Conservation (phyloP, 2,329 filamentous ascomycete species). For the Verticillium isaacii region DNA sequence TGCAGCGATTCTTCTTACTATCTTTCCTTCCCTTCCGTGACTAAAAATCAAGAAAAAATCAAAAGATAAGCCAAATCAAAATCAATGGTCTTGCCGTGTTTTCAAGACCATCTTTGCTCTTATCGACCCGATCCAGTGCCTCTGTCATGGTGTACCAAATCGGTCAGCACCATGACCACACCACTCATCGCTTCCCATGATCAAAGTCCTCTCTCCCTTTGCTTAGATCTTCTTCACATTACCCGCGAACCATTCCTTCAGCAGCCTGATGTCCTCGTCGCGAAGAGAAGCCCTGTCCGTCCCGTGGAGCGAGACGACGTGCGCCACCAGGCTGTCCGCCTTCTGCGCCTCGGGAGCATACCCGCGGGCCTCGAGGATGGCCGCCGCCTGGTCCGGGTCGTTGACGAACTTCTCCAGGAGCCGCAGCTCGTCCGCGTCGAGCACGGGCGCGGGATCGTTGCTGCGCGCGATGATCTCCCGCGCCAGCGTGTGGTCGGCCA, state of each 20-base stretch:
- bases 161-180: too few species aligned
- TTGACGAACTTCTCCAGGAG: constrained; percentile 7
- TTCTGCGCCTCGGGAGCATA: neutral
- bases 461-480: constrained; percentile 13
- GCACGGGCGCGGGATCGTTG: constrained; percentile 6
- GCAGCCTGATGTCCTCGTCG: constrained; percentile 5
- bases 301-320: constrained; percentile 8
- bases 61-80: too few species aligned
- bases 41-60: too few species aligned
- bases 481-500: constrained; percentile 11
- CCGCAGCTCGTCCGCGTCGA: constrained; percentile 7
- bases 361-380: constrained; percentile 3
- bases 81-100: too few species aligned
- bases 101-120: too few species aligned
- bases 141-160: too few species aligned
- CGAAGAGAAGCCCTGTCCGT: constrained; percentile 6
- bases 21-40: too few species aligned
- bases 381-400: neutral
- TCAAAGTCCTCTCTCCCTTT: neutral
- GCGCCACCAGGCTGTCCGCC: constrained; percentile 6
- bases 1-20: too few species aligned
- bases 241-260: constrained; percentile 10
- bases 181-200: too few species aligned
- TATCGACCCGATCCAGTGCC: too few species aligned
- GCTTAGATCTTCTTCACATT: neutral